Base-by-base conservation (phyloP, 257 asterid genomes). In the Solanum phureja region DNA sequence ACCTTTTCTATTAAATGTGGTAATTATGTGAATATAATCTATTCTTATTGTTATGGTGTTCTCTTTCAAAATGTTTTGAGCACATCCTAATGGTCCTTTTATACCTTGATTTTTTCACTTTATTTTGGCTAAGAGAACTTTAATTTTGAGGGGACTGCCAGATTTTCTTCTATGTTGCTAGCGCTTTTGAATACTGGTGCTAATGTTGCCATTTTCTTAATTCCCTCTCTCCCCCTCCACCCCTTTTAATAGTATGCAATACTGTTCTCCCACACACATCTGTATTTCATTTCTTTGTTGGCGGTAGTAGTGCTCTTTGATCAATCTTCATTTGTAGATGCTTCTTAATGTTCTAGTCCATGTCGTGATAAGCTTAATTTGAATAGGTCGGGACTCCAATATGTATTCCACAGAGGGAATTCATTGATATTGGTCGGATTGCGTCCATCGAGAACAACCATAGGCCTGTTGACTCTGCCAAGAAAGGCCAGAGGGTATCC, bases 381-480 rank as follows among this genome's bases (percentile, higher is more conserved):
- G 99, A 73, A 73, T 73, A 73, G 81, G 46, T 73, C 29, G 46
- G 81, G 27, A 73, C 81, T 34, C 81, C 81, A 37, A 62, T 97
- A 64, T 95, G 99, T 85, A 93, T 97, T 90, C 99, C 98, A 24
- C 94, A 91, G 77, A 92, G 71, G 18, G 58, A 1, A 13, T 1
- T 95, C 89, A 91, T 94, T 62, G 99, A 95, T 49, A 95, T 95
- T 92, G 99, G 99, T 23, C 95, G 94, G 85, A 93, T 97, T 88
- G 94, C 98, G 34, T 97, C 99, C 16, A 91, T 97, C 88, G 95
- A 95, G 92, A 96, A 94, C 89, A 95, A 97, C 91, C 98, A 95
- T 71, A 95, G 90, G 91, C 93, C 99, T 24, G 98, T 95, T 89
- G 98, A 95, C 89, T 93, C 86, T 91, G 99, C 99, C 87, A 95